A percentile compares a stretch with the other conserved stretches of the same genome.
Conservation (phyloP, 2,329 filamentous ascomycete species). For the Drechslera avenae region DNA sequence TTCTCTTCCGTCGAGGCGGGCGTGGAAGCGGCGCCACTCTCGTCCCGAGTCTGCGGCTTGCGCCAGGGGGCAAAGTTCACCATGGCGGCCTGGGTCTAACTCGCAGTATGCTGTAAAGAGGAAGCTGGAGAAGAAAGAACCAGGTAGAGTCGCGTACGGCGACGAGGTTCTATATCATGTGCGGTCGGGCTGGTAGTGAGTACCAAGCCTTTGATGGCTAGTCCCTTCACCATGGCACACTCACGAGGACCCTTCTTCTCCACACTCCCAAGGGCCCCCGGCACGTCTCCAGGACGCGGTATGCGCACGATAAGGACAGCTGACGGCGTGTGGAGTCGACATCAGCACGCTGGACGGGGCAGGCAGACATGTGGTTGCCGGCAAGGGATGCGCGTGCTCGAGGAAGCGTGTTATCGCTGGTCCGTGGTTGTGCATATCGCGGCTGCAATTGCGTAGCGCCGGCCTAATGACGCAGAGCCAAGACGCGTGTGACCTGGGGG, state of each 20-base stretch:
- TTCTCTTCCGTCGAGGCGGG: slow-evolving; percentile 11
- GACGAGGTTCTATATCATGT: slow-evolving; percentile 1
- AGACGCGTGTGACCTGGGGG: slow-evolving; percentile 7
- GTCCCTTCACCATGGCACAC: slow-evolving; percentile 3
- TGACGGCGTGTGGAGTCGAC: slow-evolving; percentile 25
- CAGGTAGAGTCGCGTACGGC: neutral
- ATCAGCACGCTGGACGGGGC: slow-evolving; percentile 4
- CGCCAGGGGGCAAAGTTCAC: slow-evolving; percentile 26
- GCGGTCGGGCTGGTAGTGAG: neutral
- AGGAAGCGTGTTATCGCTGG: slow-evolving; percentile 6
- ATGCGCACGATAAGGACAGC: slow-evolving; percentile 21
- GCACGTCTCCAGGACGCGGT: slow-evolving; percentile 18
- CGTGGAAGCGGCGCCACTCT: slow-evolving; percentile 4
- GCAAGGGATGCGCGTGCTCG: slow-evolving; percentile 10
- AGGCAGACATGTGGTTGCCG: slow-evolving; percentile 9
- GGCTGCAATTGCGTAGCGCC: slow-evolving; percentile 8
- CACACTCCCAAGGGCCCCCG: slow-evolving; percentile 3
- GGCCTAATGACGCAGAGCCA: slow-evolving; percentile 12
- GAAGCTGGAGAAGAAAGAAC: neutral
- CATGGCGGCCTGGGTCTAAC: slow-evolving; percentile 13
- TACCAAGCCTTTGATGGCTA: slow-evolving; percentile 9
- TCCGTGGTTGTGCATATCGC: slow-evolving; percentile 5
- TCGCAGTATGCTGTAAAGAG: neutral
- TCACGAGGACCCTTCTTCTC: slow-evolving; percentile 16
- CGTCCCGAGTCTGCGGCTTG: slow-evolving; percentile 14